Evolutionary conservation across 1,284 basidiomycete species (phyloP), one percentile per base, ranked within the genome.

Genomic region (Malassezia nana): DNA sequence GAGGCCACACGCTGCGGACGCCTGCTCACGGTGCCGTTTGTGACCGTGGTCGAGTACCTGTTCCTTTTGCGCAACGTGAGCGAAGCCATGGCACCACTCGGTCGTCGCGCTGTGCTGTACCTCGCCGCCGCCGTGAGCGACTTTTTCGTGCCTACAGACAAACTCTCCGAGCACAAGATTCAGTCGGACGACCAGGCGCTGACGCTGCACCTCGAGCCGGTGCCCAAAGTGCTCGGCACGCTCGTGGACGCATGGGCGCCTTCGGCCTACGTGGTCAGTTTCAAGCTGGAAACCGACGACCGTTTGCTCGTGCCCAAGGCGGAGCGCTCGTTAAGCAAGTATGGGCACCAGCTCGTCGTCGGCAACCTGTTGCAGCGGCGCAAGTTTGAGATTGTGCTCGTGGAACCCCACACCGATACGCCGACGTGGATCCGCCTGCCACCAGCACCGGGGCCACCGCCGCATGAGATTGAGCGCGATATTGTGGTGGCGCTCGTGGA

Each of bases 61-160:
- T 98, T 88, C 83, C 78, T 95, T 5, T 77, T 98, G 26, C 82
- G 87, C 26, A 86, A 85, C 0, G 81, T 95, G 46, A 85, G 85
- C 58, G 66, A 69, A 8, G 75, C 75, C 6, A 79, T 82, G 78
- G 78, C 79, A 12, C 77, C 81, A 0, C 70, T 92, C 2, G 82
- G 85, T 1, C 77, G 86, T 49, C 79, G 78, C 30, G 85, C 84
- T 1, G 82, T 98, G 83, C 96, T 89, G 77, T 98, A 96, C 73
- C 84, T 98, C 48, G 92, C 92, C 12, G 92, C 92, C 0, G 94
- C 94, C 1, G 94, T 98, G 40, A 90, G 86, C 74, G 92, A 98
- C 75, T 98, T 98, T 74, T 98, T 95, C 79, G 78, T 98, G 38
- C 92, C 92, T 0, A 79, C 83, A 46, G 86, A 91, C 68, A 85